Percentiles rank a stretch among this genome's conserved stretches.
Conservation (phyloP, 2,329 filamentous ascomycete genomes). For the Fusarium odoratissimum region DNA sequence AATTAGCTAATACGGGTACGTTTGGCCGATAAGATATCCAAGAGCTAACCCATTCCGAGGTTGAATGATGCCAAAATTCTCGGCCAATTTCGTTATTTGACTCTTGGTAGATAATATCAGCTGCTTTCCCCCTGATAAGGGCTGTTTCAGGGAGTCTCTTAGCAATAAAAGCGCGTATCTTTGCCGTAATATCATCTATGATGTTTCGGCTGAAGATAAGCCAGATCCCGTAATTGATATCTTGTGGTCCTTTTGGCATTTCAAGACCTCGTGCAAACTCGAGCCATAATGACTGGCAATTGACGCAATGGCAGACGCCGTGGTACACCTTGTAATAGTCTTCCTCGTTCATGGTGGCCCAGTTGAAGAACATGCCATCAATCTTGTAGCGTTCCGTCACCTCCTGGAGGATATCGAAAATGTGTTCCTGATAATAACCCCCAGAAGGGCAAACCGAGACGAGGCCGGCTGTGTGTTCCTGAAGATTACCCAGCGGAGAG, state of each 20-base stretch:
- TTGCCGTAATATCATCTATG: background rate
- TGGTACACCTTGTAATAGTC: background rate
- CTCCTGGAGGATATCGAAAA: background rate
- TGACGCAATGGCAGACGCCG: background rate
- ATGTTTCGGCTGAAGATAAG: background rate
- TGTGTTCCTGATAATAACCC: background rate
- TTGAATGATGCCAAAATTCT: background rate
- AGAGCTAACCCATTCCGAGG: background rate
- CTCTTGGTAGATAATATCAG: background rate
- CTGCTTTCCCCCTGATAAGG: background rate
- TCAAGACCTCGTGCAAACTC: background rate
- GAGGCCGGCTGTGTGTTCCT: background rate
- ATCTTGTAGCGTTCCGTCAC: background rate
- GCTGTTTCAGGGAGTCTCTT: background rate
- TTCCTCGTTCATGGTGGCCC: background rate
- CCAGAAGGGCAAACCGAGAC: background rate
- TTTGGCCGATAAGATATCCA: background rate
- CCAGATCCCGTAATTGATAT: background rate
- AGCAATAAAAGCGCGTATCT: background rate
- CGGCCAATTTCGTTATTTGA: background rate
- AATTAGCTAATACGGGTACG: background rate
- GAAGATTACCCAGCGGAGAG: background rate
- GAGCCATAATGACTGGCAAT: background rate
- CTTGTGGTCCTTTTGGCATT: background rate
- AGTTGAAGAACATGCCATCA: background rate